A percentile compares a stretch with the other conserved stretches of the same genome.
These are phyloP conservation scores for Tulasnella sp. DNA, from an alignment of 768 basidiomycete species.

Conservation along the genomic window DNA sequence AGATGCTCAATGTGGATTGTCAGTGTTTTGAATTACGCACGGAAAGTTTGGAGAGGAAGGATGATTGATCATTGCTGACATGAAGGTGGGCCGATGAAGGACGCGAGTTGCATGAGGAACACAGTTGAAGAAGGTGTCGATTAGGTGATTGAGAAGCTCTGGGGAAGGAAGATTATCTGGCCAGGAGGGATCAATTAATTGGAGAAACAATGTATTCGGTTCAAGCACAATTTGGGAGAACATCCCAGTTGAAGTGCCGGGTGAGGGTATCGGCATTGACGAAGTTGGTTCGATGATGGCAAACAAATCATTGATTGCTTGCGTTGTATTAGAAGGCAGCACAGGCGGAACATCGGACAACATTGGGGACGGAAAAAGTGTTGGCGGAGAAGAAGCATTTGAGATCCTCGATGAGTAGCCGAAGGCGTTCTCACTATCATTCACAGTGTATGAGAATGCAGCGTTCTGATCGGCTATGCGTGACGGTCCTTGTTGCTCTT, in stretches of 20 bases:
- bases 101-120: slow-evolving; percentile 14
- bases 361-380: too few species aligned
- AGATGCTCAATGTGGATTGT: background rate
- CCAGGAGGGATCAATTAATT: slow-evolving; percentile 10
- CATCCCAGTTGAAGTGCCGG: background rate
- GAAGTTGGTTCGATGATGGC: background rate
- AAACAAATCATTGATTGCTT: background rate
- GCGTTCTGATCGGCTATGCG: background rate
- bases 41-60: slow-evolving; percentile 7
- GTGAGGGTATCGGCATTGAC: background rate
- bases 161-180: slow-evolving; percentile 10
- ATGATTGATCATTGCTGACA: background rate
- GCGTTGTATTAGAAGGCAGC: background rate
- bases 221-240: background rate
- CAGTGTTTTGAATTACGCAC: too few species aligned
- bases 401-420: background rate
- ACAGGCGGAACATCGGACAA: background rate
- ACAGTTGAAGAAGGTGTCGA: slow-evolving; percentile 15
- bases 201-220: background rate
- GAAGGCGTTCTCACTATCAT: background rate
- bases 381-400: background rate
- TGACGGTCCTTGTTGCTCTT: background rate
- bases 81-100: slow-evolving; percentile 15
- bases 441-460: background rate
- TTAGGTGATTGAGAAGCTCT: slow-evolving; percentile 11